Evolutionary conservation across 768 basidiomycete genomes (phyloP).

Genomic region (Psilocybe cyanescens): DNA sequence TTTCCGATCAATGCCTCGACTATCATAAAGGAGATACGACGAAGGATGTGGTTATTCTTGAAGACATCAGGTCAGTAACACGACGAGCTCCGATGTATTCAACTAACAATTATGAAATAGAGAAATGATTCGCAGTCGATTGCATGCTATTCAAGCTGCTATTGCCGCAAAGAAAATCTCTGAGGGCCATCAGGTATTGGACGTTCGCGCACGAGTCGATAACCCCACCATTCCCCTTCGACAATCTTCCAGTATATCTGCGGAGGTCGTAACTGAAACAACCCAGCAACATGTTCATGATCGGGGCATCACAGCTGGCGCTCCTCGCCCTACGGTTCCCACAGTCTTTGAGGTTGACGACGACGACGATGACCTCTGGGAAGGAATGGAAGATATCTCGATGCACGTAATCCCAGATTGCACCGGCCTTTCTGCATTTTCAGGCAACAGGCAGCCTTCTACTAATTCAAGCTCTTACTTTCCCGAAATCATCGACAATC

Average conservation of each 20-base stretch:
- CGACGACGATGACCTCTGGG: conserved; percentile 55
- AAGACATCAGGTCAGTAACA: conserved; percentile 39
- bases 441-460: background rate
- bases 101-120: conserved; percentile 8
- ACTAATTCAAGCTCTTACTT: conserved; percentile 32
- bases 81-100: background rate
- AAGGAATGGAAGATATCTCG: conserved; percentile 43
- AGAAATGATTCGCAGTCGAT: conserved; percentile 16
- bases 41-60: conserved; percentile 45
- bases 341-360: conserved; percentile 20
- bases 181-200: background rate
- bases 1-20: conserved; percentile 29
- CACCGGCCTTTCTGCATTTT: background rate
- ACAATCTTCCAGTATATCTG: background rate
- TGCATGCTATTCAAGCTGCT: conserved; percentile 12
- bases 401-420: conserved; percentile 28
- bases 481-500: conserved; percentile 54
- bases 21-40: conserved; percentile 27
- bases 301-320: background rate
- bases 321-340: background rate
- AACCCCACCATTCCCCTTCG: too few species aligned
- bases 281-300: background rate
- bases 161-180: conserved; percentile 2
- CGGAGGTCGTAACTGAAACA: background rate
- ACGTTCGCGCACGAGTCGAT: too few species aligned